A percentile compares a stretch with the other conserved stretches of the same genome.
phyloP scores from a whole-genome alignment of 208 protist species.

The Crithidia fasciculata region DNA sequence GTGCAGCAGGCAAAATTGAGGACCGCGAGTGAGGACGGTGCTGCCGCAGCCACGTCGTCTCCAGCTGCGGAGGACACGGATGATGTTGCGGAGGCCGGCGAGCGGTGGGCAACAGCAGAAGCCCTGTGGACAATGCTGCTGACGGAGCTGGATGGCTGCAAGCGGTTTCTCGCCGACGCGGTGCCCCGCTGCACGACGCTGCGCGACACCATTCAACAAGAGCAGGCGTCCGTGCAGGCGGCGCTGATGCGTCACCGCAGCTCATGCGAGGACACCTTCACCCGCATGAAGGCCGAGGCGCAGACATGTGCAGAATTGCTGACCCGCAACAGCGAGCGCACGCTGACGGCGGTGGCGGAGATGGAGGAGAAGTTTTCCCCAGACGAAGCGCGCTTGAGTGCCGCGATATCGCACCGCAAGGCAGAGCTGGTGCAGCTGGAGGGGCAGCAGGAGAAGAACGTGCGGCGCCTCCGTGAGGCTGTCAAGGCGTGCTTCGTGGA shows the following conservation, averaged over 20 bases:
- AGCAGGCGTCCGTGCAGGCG: conserved; percentile 17
- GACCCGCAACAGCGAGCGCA: conserved; percentile 28
- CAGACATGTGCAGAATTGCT: conserved; percentile 44
- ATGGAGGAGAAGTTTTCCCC: conserved; percentile 39
- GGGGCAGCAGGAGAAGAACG: conserved; percentile 67
- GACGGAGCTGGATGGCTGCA: conserved; percentile 51
- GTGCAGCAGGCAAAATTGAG: neutral
- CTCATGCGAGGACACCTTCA: conserved; percentile 27
- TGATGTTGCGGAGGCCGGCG: conserved; percentile 1
- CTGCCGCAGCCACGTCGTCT: neutral
- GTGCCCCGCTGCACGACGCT: conserved; percentile 8
- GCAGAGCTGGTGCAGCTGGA: conserved; percentile 47
- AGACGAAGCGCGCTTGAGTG: conserved; percentile 38
- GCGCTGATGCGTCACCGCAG: conserved; percentile 36
- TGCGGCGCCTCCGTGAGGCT: conserved; percentile 74
- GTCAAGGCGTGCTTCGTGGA: conserved; percentile 78
- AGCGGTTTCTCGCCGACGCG: conserved; percentile 34
- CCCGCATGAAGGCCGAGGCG: conserved; percentile 45
- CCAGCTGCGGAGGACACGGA: conserved; percentile 4
- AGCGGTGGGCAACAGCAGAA: conserved; percentile 38
- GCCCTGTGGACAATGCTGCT: conserved; percentile 69
- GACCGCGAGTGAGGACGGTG: neutral
- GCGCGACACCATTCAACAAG: conserved; percentile 1
- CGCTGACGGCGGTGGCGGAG: conserved; percentile 28
- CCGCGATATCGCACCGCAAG: conserved; percentile 42